Evolutionary conservation across 1,284 basidiomycete genomes (phyloP).

Genomic region (Puccinia coronata): DNA sequence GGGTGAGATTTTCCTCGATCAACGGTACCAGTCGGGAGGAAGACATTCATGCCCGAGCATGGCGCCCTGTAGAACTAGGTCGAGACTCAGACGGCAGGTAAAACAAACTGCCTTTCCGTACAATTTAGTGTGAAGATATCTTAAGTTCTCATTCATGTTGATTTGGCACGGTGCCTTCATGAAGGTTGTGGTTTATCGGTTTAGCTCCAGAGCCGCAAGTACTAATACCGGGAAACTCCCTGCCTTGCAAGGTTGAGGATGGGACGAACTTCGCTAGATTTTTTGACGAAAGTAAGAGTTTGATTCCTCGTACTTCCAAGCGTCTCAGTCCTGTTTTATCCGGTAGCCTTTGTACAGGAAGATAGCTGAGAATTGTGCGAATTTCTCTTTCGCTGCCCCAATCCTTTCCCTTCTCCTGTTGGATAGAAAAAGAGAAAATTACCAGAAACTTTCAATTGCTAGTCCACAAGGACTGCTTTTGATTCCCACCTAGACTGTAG

Average conservation of each 20-base stretch:
- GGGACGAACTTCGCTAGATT: neutral
- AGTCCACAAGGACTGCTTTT: neutral
- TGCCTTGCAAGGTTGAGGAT: constrained; percentile 14
- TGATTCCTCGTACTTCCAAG: neutral
- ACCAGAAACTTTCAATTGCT: constrained; percentile 14
- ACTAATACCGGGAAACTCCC: neutral
- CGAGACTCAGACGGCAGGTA: constrained; percentile 13
- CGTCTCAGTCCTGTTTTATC: neutral
- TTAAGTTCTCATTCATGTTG: no score
- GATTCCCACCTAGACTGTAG: no score
- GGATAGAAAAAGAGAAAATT: neutral
- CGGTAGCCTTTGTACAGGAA: neutral
- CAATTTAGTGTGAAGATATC: no score
- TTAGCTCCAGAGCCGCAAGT: neutral
- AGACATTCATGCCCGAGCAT: neutral
- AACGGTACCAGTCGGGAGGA: neutral
- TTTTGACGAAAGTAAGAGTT: neutral
- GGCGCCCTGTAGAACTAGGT: neutral
- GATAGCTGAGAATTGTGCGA: neutral
- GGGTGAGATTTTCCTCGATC: neutral
- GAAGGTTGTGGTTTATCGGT: constrained; percentile 5
- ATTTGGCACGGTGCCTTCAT: neutral
- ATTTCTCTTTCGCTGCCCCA: neutral
- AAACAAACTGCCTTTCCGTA: neutral
- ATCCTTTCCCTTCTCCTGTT: neutral